These are phyloP conservation scores for Emmonsiellopsis sp. DNA, from an alignment of 2,329 filamentous ascomycete genomes.

Conservation along the genomic window DNA sequence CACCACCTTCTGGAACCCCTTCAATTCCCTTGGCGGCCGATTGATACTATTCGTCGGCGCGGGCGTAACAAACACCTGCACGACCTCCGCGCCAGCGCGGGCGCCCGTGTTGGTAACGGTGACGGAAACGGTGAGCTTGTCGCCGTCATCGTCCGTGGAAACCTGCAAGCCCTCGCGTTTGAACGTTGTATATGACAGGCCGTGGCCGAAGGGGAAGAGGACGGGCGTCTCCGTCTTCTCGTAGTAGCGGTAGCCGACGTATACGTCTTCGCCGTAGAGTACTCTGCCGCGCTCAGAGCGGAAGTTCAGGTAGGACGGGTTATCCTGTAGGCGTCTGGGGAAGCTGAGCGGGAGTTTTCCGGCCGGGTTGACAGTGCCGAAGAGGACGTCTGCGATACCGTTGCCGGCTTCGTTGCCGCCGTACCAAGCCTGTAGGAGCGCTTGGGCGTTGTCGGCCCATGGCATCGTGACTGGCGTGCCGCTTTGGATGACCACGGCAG, in stretches of 20 bases:
- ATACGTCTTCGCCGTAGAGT: slow-evolving; percentile 72
- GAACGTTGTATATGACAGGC: slow-evolving; percentile 69
- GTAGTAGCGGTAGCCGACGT: slow-evolving; percentile 73
- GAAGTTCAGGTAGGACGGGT: slow-evolving; percentile 69
- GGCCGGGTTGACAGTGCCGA: slow-evolving; percentile 64
- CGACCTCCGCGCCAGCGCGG: slow-evolving; percentile 44
- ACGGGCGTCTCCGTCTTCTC: slow-evolving; percentile 58
- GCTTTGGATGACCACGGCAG: slow-evolving; percentile 66
- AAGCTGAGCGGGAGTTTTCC: slow-evolving; percentile 69
- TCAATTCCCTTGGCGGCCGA: slow-evolving; percentile 52
- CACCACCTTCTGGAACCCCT: slow-evolving; percentile 57
- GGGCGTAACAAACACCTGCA: slow-evolving; percentile 46
- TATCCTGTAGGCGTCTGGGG: slow-evolving; percentile 58
- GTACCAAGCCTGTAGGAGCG: slow-evolving; percentile 72
- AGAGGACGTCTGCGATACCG: slow-evolving; percentile 67
- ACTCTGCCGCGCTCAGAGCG: slow-evolving; percentile 60
- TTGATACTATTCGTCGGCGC: slow-evolving; percentile 44
- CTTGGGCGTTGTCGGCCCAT: slow-evolving; percentile 38
- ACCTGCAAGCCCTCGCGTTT: slow-evolving; percentile 40
- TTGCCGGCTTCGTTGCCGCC: slow-evolving; percentile 82
- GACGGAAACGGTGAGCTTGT: slow-evolving; percentile 40
- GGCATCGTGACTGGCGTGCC: slow-evolving; percentile 57
- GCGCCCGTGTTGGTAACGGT: slow-evolving; percentile 47
- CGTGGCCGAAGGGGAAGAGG: slow-evolving; percentile 71
- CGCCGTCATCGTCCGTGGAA: slow-evolving; percentile 28